A percentile compares a stretch with the other conserved stretches of the same genome.
phyloP scores from a whole-genome alignment of 306 rosid species.

The Mimosa bimucronata region DNA sequence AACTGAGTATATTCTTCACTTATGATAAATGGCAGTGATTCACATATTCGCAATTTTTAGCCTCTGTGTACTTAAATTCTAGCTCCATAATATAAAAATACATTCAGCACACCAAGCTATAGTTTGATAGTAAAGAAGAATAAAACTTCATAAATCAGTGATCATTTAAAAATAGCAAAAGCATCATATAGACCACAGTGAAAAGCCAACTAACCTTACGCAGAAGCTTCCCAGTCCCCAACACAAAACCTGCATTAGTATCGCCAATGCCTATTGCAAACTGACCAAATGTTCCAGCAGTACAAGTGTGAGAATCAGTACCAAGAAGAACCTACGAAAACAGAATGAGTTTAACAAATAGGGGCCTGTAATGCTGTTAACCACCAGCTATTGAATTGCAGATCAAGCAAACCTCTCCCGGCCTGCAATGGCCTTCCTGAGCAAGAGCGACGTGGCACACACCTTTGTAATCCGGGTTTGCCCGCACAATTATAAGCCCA shows the following conservation, averaged over 20 bases:
- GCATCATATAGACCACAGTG: background rate
- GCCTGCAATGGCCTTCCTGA: constrained; percentile 99
- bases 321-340: constrained; percentile 80
- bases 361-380: constrained; percentile 28
- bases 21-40: too few relatives aligned
- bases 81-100: too few relatives aligned
- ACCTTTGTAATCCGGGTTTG: constrained; percentile 96
- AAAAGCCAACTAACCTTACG: constrained; percentile 76
- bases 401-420: constrained; percentile 81
- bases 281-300: constrained; percentile 99
- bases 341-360: constrained; percentile 22
- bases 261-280: constrained; percentile 95
- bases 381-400: constrained; percentile 11
- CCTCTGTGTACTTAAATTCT: background rate
- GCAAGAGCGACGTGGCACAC: constrained; percentile 97
- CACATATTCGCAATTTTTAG: too few relatives aligned
- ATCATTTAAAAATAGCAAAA: constrained; percentile 9
- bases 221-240: constrained; percentile 88
- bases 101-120: background rate
- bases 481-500: constrained; percentile 55
- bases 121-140: background rate
- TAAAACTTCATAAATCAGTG: background rate
- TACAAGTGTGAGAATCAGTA: constrained; percentile 96
- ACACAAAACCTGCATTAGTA: constrained; percentile 91
- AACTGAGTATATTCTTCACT: too few relatives aligned